These are phyloP conservation scores for Macrolepiota fuliginosa DNA, from an alignment of 768 basidiomycete genomes.

Conservation along the genomic window DNA sequence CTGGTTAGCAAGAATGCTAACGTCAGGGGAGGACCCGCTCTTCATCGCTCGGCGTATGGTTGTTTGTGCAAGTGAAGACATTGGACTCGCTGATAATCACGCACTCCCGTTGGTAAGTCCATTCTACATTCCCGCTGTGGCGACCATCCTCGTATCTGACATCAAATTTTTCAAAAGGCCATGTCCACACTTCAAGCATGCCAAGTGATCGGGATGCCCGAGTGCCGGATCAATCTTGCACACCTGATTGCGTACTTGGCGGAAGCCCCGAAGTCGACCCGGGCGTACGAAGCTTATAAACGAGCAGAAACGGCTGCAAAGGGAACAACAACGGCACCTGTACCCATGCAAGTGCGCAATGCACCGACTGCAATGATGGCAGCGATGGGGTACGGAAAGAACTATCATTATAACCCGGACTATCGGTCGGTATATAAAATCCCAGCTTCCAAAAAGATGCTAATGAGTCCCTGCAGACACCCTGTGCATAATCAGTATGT, in stretches of 20 bases:
- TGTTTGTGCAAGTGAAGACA: constrained; percentile 83
- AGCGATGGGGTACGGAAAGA: constrained; percentile 62
- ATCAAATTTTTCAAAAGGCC: constrained; percentile 37
- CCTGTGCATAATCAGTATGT: constrained; percentile 66
- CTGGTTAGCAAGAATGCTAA: constrained; percentile 85
- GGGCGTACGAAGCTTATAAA: constrained; percentile 76
- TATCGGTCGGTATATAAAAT: constrained; percentile 39
- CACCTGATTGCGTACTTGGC: constrained; percentile 76
- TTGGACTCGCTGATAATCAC: constrained; percentile 77
- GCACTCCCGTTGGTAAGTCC: constrained; percentile 71
- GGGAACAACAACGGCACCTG: constrained; percentile 47
- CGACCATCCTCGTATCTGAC: background rate
- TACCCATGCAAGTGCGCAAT: constrained; percentile 75
- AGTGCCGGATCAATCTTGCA: constrained; percentile 75
- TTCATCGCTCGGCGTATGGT: constrained; percentile 73
- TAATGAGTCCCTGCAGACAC: constrained; percentile 36
- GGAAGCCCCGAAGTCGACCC: constrained; percentile 81
- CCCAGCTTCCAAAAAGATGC: background rate
- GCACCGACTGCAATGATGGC: constrained; percentile 74
- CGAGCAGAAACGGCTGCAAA: constrained; percentile 63
- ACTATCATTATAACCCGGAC: constrained; percentile 62
- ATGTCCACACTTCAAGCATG: constrained; percentile 63
- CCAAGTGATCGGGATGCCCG: constrained; percentile 76
- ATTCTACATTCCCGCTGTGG: background rate
- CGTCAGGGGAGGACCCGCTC: constrained; percentile 77